phyloP scores from a whole-genome alignment of 1,139 yeast species.

The Kodamaea fungicola region DNA sequence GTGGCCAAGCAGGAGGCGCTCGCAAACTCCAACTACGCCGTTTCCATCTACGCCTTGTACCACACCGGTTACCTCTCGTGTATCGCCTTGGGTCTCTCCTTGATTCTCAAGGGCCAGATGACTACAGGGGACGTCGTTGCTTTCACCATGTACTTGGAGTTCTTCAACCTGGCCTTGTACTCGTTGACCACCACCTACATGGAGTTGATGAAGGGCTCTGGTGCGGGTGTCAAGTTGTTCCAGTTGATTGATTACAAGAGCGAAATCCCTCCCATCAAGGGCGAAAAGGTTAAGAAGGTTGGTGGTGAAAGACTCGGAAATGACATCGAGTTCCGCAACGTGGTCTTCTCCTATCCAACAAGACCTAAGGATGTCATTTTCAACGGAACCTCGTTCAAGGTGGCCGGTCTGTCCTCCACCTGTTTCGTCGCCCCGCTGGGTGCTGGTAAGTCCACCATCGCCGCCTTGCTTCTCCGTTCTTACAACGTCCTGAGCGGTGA shows the following conservation, averaged over 20 bases:
- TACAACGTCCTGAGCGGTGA: slow-evolving; percentile 57
- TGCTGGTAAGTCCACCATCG: slow-evolving; percentile 85
- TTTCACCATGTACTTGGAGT: slow-evolving; percentile 49
- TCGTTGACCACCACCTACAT: slow-evolving; percentile 50
- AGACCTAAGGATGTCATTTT: slow-evolving; percentile 74
- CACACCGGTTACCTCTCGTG: slow-evolving; percentile 46
- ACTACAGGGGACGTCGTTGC: slow-evolving; percentile 48
- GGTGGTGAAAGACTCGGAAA: slow-evolving; percentile 25
- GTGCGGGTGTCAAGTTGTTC: slow-evolving; percentile 50
- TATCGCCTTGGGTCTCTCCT: slow-evolving; percentile 43
- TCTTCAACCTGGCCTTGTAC: slow-evolving; percentile 47
- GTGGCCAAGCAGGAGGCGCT: slow-evolving; percentile 47
- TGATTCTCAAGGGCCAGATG: slow-evolving; percentile 42
- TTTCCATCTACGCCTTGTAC: slow-evolving; percentile 43
- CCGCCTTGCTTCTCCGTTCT: slow-evolving; percentile 68
- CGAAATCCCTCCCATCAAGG: slow-evolving; percentile 42
- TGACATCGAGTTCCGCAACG: slow-evolving; percentile 62
- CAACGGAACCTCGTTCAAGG: slow-evolving; percentile 55
- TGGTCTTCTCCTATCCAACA: slow-evolving; percentile 81
- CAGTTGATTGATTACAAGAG: slow-evolving; percentile 44
- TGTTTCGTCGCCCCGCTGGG: slow-evolving; percentile 94
- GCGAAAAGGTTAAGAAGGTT: slow-evolving; percentile 37
- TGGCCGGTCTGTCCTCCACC: slow-evolving; percentile 71
- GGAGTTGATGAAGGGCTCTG: slow-evolving; percentile 56
- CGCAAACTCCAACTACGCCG: slow-evolving; percentile 46